phyloP scores from a whole-genome alignment of 1,284 basidiomycete species.

The Thecaphora thlaspeos region DNA sequence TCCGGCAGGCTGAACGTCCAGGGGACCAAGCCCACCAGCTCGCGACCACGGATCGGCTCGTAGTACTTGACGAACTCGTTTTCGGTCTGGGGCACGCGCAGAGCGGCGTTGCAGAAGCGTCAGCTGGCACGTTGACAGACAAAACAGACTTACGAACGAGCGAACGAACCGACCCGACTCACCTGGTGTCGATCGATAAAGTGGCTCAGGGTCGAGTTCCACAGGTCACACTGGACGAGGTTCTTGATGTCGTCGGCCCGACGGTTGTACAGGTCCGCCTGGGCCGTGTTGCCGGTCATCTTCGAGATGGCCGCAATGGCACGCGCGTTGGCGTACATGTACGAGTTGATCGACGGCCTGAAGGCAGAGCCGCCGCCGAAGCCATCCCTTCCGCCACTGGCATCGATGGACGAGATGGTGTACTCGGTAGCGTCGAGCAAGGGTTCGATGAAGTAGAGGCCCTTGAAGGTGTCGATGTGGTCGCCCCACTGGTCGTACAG shows the following conservation, averaged over 20 bases:
- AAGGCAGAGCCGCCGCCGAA: constrained; percentile 5
- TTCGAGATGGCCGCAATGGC: constrained; percentile 5
- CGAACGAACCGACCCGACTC: no score
- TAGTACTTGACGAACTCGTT: constrained; percentile 11
- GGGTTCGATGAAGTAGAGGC: constrained; percentile 9
- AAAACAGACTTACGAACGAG: no score
- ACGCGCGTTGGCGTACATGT: constrained; percentile 5
- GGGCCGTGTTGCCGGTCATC: constrained; percentile 1
- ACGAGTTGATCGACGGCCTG: constrained; percentile 11
- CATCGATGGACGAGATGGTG: constrained; percentile 9
- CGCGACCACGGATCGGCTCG: constrained; percentile 6
- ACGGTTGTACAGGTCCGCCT: not conserved
- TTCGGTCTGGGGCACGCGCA: no score
- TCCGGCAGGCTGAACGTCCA: constrained; percentile 8
- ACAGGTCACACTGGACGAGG: constrained; percentile 6
- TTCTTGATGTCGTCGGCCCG: constrained; percentile 4
- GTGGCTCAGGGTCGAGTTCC: constrained; percentile 5
- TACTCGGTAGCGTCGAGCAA: constrained; percentile 11
- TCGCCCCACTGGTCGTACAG: constrained; percentile 7
- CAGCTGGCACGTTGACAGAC: no score
- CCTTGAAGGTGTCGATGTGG: constrained; percentile 8
- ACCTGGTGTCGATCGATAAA: constrained; percentile 9
- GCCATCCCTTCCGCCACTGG: constrained; percentile 4
- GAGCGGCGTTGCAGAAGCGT: no score
- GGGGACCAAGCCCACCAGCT: constrained; percentile 7